A percentile compares a stretch with the other conserved stretches of the same genome.
These are phyloP conservation scores for Phytomonas sp. DNA, from an alignment of 208 protist species.

Conservation along the genomic window DNA sequence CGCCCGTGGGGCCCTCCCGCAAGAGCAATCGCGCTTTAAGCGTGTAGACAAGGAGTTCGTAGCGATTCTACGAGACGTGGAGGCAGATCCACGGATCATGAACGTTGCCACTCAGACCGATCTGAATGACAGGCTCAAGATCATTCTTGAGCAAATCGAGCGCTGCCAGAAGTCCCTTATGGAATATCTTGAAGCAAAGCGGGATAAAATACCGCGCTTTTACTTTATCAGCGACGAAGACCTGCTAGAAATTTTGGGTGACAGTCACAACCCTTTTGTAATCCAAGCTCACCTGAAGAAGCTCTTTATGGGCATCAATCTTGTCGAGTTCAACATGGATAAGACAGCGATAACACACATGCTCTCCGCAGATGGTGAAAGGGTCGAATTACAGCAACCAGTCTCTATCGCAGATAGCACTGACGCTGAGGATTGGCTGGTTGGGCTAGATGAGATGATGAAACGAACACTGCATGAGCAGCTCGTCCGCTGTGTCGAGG, in stretches of 20 bases:
- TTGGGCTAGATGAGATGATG: slow-evolving; percentile 83
- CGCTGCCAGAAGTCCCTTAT: slow-evolving; percentile 94
- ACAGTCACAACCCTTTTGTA: slow-evolving; percentile 87
- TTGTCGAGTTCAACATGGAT: slow-evolving; percentile 72
- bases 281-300: slow-evolving; percentile 92
- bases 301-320: slow-evolving; percentile 92
- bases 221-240: slow-evolving; percentile 99
- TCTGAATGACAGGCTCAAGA: slow-evolving; percentile 77
- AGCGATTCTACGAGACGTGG: slow-evolving; percentile 84
- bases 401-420: slow-evolving; percentile 76
- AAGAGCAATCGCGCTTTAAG: slow-evolving; percentile 94
- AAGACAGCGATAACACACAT: slow-evolving; percentile 84
- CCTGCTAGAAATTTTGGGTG: slow-evolving; percentile 96
- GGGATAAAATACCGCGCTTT: slow-evolving; percentile 91
- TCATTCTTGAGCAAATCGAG: slow-evolving; percentile 93
- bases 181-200: slow-evolving; percentile 97
- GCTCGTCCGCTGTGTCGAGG: slow-evolving; percentile 47
- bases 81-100: slow-evolving; percentile 89
- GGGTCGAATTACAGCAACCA: slow-evolving; percentile 47
- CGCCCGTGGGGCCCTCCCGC: slow-evolving; percentile 91
- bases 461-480: slow-evolving; percentile 66
- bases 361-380: slow-evolving; percentile 83
- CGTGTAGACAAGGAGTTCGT: slow-evolving; percentile 95
- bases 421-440: slow-evolving; percentile 92
- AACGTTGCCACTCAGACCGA: slow-evolving; percentile 76